Evolutionary conservation across 139 green algal species (phyloP), one percentile per base, ranked within the genome.

Genomic region (Asterochloris sp.): DNA sequence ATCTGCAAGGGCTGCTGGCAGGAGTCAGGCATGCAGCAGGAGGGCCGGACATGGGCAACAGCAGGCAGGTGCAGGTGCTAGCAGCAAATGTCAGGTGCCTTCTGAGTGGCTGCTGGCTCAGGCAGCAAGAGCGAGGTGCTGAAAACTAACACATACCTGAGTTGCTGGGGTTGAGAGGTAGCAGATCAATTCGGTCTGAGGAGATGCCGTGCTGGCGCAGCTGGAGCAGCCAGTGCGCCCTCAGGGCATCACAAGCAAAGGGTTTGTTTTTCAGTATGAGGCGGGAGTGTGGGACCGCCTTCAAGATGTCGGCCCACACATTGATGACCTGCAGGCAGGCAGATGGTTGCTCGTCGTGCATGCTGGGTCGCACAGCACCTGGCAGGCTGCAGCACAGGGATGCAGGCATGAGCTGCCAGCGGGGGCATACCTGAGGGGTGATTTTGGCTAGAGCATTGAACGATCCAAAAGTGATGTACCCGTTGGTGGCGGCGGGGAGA

Each of bases 401-500:
- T 73, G 28, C 26, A 76, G 98, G 86, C 62, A 98, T 90, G 16
- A 87, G 88, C 12, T 88, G 90, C 95, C 94, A 98, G 23, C 94
- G 62, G 9, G 23, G 74, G n/a, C 98, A 81, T 38, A 98, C 95
- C 76, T 91, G 86, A 21, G 90, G 89, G 10, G 92, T 97, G 69
- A 99, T 92, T 86, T 99, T 99, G 63, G 97, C 97, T 68, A 99
- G 91, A 80, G 94, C 94, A 88, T 99, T 99, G 93, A 99, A 99
- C 77, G 89, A 96, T 67, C 97, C 97, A 88, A 99, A 99, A 0
- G 97, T 99, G 64, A 99, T 81, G 79, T 95, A 98, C 64, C 96
- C 95, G 66, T 94, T 91, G 23, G 73, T 1, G 0, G 89, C 26
- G 12, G 91, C 92, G 16, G 97, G 94, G 47, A 91, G 80, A 0